Evolutionary conservation across 1,284 basidiomycete genomes (phyloP).

Genomic region (Puccinia triticina): DNA sequence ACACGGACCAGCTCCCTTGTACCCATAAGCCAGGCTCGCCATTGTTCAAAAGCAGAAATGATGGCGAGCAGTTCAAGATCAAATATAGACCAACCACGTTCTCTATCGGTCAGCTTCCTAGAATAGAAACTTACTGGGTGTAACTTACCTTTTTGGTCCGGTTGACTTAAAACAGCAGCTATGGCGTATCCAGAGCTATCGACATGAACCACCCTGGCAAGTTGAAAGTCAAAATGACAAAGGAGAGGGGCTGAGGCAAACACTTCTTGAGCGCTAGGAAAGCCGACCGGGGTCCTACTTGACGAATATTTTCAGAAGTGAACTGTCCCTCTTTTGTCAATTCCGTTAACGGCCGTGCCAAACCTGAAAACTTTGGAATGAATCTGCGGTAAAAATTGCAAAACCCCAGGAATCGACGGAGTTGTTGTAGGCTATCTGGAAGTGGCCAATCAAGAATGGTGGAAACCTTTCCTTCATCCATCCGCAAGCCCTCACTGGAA

Average conservation of each 20-base stretch:
- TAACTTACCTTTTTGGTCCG: background rate
- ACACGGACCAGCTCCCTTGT: background rate
- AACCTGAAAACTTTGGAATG: too few relatives aligned
- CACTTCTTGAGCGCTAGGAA: background rate
- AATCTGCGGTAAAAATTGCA: too few relatives aligned
- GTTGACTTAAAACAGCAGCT: conserved; percentile 10
- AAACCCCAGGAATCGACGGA: too few relatives aligned
- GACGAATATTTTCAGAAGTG: background rate
- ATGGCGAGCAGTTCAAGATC: conserved; percentile 31
- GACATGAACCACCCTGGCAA: conserved; percentile 1
- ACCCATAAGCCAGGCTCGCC: conserved; percentile 29
- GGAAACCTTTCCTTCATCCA: conserved; percentile 11
- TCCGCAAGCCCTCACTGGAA: background rate
- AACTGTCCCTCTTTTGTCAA: background rate
- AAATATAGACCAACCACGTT: background rate
- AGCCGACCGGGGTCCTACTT: too few relatives aligned
- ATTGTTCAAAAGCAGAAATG: conserved; percentile 14
- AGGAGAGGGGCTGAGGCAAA: background rate
- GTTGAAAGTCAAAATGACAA: conserved; percentile 33
- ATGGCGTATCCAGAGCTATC: conserved; percentile 33
- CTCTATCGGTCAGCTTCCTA: conserved; percentile 5
- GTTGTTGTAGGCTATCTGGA: too few relatives aligned
- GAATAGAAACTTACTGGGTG: conserved; percentile 21
- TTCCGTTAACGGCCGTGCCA: background rate
- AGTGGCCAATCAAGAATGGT: too few relatives aligned